A percentile compares a stretch with the other conserved stretches of the same genome.
Evolutionary conservation across 2,329 filamentous ascomycete species (phyloP).

Genomic region (Trichoderma lentiforme): DNA sequence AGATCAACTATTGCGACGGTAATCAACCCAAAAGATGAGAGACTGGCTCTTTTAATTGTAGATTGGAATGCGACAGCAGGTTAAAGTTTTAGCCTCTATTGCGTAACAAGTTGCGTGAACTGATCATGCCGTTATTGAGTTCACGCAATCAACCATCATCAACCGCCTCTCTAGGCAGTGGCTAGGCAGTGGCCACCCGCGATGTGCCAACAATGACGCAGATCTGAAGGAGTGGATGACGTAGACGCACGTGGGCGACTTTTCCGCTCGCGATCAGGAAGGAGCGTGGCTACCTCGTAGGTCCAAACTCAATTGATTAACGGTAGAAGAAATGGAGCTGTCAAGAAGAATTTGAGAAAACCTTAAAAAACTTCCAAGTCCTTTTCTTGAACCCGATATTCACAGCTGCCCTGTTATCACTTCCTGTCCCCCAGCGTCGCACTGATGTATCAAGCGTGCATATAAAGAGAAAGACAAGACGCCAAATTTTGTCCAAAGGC

Average conservation of each 20-base stretch:
- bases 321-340: neutral
- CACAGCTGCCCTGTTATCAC: neutral
- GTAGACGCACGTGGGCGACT: conserved; percentile 10
- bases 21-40: neutral
- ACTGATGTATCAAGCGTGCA: neutral
- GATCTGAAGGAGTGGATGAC: conserved; percentile 6
- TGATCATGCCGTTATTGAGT: neutral
- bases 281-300: neutral
- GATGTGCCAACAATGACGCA: conserved; percentile 7
- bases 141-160: conserved; percentile 7
- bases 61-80: neutral
- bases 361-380: neutral
- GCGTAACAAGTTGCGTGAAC: conserved; percentile 14
- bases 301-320: conserved; percentile 12
- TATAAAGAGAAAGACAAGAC: neutral
- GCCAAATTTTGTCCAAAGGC: neutral
- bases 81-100: conserved; percentile 4
- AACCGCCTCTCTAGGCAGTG: neutral
- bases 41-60: neutral
- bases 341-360: neutral
- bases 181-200: neutral
- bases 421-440: neutral
- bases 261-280: neutral
- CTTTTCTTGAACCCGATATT: neutral
- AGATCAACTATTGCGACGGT: neutral